Evolutionary conservation across 305 asterid genomes (phyloP).

Genomic region (Solanum hybrid): DNA sequence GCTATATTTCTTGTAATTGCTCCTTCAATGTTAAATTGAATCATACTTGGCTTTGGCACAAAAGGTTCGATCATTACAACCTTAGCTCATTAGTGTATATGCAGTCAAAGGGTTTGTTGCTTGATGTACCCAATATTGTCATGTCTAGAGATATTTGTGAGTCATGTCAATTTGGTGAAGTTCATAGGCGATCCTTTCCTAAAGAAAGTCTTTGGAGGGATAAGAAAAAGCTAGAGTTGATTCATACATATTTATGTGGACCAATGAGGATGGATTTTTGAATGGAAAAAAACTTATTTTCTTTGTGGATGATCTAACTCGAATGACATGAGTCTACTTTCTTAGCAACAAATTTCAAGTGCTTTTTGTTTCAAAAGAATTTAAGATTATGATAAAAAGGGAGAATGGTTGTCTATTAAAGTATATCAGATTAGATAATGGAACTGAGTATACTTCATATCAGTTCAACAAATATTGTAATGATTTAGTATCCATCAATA

Average conservation of each 20-base stretch:
- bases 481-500: background rate
- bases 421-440: background rate
- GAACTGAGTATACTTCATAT: background rate
- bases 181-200: background rate
- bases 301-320: background rate
- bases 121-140: background rate
- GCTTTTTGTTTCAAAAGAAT: background rate
- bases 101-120: background rate
- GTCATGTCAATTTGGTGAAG: background rate
- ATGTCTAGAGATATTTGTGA: background rate
- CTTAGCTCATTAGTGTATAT: background rate
- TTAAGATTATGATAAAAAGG: background rate
- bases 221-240: background rate
- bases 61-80: background rate
- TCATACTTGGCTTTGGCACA: background rate
- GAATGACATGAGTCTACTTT: background rate
- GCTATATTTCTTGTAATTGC: background rate
- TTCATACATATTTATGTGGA: no score
- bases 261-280: no score
- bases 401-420: background rate
- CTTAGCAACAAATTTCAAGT: background rate
- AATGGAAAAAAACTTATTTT: background rate
- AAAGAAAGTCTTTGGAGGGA: background rate
- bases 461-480: background rate
- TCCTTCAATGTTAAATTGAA: background rate